Evolutionary conservation across 108 stramenopile species (phyloP).

Genomic region (Aurantiochytrium sp.): DNA sequence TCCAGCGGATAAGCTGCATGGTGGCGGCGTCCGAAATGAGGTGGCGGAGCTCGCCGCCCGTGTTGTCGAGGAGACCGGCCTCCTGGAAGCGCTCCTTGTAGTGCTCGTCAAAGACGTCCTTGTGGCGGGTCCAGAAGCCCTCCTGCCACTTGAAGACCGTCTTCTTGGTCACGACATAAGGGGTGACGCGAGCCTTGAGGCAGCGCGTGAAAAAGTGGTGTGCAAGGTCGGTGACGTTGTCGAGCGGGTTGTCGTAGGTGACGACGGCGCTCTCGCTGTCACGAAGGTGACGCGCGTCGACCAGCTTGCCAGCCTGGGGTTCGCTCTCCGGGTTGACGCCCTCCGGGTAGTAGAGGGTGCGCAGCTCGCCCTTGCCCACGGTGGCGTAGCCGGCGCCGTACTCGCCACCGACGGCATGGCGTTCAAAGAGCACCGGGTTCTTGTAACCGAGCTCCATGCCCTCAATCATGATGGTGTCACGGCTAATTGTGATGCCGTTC

Average conservation of each 20-base stretch:
- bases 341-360: slow-evolving; percentile 81
- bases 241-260: slow-evolving; percentile 92
- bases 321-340: slow-evolving; percentile 51
- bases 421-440: slow-evolving; percentile 84
- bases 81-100: slow-evolving; percentile 67
- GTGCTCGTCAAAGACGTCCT: slow-evolving; percentile 76
- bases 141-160: slow-evolving; percentile 99
- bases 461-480: slow-evolving; percentile 96
- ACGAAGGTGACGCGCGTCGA: slow-evolving; percentile 82
- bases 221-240: slow-evolving; percentile 81
- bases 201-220: slow-evolving; percentile 86
- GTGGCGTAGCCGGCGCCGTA: slow-evolving; percentile 86
- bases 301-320: slow-evolving; percentile 56
- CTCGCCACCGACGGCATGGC: slow-evolving; percentile 94
- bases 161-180: slow-evolving; percentile 95
- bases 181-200: slow-evolving; percentile 74
- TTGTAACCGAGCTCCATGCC: slow-evolving; percentile 92
- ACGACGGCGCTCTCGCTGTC: slow-evolving; percentile 86
- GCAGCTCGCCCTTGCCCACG: slow-evolving; percentile 75
- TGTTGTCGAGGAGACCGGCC: slow-evolving; percentile 71
- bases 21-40: slow-evolving; percentile 94
- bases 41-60: slow-evolving; percentile 82
- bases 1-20: slow-evolving; percentile 95
- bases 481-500: slow-evolving; percentile 89
- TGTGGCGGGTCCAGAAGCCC: slow-evolving; percentile 87